Evolutionary conservation across 2,329 filamentous ascomycete species (phyloP), one percentile per base, ranked within the genome.

Genomic region (Alternaria viburni): DNA sequence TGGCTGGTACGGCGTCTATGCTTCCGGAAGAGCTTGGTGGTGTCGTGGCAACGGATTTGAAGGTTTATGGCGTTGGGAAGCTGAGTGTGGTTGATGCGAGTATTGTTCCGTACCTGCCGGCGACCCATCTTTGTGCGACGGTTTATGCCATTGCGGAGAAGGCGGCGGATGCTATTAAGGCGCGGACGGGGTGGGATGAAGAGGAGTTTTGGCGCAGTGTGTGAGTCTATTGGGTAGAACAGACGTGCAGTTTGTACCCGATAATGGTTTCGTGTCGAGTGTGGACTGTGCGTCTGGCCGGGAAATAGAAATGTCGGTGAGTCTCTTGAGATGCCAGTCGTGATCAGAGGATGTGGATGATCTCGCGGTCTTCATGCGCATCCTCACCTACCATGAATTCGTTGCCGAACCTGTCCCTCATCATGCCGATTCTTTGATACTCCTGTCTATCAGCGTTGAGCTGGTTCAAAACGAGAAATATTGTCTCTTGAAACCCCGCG

Each of bases 141-240:
- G 68, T 74, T 13, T 74, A 74, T 65, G 72, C 72, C 13, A 54
- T 74, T 54, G 66, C 69, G 3, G 69, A 74, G 57, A 74, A 69
- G 64, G 67, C 61, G 23, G 57, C 47, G 5, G 57, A 67, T 56
- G 13, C 55, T 47, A 65, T 67, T 21, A 67, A 62, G 32, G 82
- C 71, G 44, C 25, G 44, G 19, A 46, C 44, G 11, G 44, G 44
- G 4, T 46, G 44, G 44, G 12, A 15, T 46, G 17, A 23, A 1
- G 23, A 21, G 19, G 3, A 3, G 44, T 3, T 4, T 2, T 15
- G 12, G 44, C 12, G 44, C 2, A 9, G 13, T 23, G 44, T 15
- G 8, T 23, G 44, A 21, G 43, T 1, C 43, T 11, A 23, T 4
- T 9, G n/a, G n/a, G n/a, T n/a, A n/a, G n/a, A n/a, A n/a, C n/a